These are phyloP conservation scores for Oldenlandia corymbosa DNA, from an alignment of 257 asterid species.

Conservation along the genomic window DNA sequence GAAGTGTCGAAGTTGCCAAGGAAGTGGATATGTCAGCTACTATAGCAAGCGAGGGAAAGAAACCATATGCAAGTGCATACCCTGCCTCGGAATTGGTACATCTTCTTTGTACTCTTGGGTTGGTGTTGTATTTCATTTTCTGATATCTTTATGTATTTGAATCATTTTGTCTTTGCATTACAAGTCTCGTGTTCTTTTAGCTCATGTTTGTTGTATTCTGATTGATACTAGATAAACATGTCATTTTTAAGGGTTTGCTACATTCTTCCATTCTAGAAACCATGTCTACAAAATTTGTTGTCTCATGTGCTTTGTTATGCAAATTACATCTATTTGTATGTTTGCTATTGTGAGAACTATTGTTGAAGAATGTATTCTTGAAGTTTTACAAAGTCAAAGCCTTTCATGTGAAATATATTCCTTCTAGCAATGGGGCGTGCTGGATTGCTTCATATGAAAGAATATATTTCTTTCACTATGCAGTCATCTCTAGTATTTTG, in stretches of 20 bases:
- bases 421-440: no score
- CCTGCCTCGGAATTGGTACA: slow-evolving; percentile 82
- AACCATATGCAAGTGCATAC: slow-evolving; percentile 88
- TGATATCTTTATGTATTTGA: not conserved
- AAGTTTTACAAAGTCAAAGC: no score
- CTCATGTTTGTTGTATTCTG: not conserved
- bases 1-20: slow-evolving; percentile 92
- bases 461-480: no score
- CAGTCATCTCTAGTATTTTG: no score
- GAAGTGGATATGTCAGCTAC: slow-evolving; percentile 80
- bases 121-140: not conserved
- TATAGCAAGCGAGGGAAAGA: slow-evolving; percentile 79
- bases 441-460: no score
- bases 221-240: not conserved
- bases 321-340: not conserved
- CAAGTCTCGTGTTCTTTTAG: not conserved
- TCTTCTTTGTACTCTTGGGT: slow-evolving; percentile 8
- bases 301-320: no score
- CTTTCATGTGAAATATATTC: no score
- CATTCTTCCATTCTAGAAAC: not conserved
- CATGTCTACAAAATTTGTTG: not conserved
- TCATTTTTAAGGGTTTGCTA: not conserved
- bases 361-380: no score
- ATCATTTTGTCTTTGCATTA: not conserved
- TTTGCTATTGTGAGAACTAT: not conserved